These are phyloP conservation scores for Ceratobasidium sp. DNA, from an alignment of 1,284 basidiomycete species.

Conservation along the genomic window DNA sequence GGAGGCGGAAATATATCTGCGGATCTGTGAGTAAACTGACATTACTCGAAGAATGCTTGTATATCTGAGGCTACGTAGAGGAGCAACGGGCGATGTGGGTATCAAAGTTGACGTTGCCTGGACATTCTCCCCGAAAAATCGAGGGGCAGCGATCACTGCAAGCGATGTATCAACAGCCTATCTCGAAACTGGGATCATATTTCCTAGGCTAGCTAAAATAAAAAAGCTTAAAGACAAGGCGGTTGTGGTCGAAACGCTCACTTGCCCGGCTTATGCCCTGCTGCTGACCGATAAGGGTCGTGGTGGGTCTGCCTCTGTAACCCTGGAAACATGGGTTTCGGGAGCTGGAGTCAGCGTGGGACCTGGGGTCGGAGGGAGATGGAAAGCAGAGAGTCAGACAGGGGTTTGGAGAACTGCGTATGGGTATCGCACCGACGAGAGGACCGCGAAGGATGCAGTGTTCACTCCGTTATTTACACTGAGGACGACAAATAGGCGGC, in stretches of 20 bases:
- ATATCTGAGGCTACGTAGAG: not conserved
- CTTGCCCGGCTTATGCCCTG: slow-evolving; percentile 30
- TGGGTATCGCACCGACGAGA: slow-evolving; percentile 8
- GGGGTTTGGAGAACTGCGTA: slow-evolving; percentile 35
- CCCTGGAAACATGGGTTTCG: slow-evolving; percentile 4
- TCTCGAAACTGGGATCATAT: slow-evolving; percentile 8
- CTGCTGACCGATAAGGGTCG: slow-evolving; percentile 25
- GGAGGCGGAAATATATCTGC: not conserved
- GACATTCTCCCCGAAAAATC: slow-evolving; percentile 15
- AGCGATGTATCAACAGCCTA: slow-evolving; percentile 17
- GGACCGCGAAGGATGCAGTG: not conserved
- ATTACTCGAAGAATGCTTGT: not conserved
- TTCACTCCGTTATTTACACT: slow-evolving; percentile 25
- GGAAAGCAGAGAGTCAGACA: slow-evolving; percentile 13
- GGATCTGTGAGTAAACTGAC: not conserved
- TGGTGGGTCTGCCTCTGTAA: slow-evolving; percentile 18
- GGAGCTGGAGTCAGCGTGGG: slow-evolving; percentile 16
- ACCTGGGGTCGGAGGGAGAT: too few relatives aligned
- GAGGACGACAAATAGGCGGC: not conserved
- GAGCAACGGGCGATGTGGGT: slow-evolving; percentile 34
- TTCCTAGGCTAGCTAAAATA: slow-evolving; percentile 11
- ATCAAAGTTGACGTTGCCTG: slow-evolving; percentile 8
- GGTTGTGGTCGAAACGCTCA: slow-evolving; percentile 16
- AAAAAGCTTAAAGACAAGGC: slow-evolving; percentile 27
- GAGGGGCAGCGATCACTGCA: slow-evolving; percentile 19